Evolutionary conservation across 768 basidiomycete genomes (phyloP), one percentile per base, ranked within the genome.

Genomic region (Auricularia sp.): DNA sequence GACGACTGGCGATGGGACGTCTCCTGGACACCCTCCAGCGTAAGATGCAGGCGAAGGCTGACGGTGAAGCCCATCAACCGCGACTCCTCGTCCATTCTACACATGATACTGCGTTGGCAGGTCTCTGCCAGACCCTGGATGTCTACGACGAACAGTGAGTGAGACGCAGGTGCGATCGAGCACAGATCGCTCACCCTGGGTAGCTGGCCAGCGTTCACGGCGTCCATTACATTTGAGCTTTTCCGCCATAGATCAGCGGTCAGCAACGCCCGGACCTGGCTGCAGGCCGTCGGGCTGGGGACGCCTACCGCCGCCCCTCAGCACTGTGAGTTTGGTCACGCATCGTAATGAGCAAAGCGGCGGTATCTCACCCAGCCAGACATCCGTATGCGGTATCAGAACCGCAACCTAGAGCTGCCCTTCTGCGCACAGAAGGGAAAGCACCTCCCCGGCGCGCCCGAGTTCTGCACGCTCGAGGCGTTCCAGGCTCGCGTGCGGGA

Each of bases 351-450:
- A 29, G 29, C 29, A 29, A 29, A 29, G 29, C 29, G 29, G 29
- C 29, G 29, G 62, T 21, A 21, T 21, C 37, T 2, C 24, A 58
- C 18, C 0, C 14, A 14, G 29, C 61, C 66, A 87, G 86, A 81
- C 69, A 77, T 92, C 58, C 83, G 90, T n/a, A 84, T 89, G 81
- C 82, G 89, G 33, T 89, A 90, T 70, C 86, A 89, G 74, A 89
- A 89, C 75, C 79, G 79, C 65, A 82, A 82, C 69, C 74, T 90
- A 75, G 62, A 76, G 2, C 76, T 91, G 4, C 89, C 90, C 0
- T 65, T 84, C 14, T 92, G 90, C 68, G 83, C 85, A 1, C 81
- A 80, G 5, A 77, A 81, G 58, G 87, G 87, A 3, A 82, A 88
- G 64, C 90, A 92, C 69, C 75, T 89, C 6, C 77, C 82, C 3